A percentile compares a stretch with the other conserved stretches of the same genome.
These are phyloP conservation scores for Madurella mycetomatis DNA, from an alignment of 2,329 filamentous ascomycete species.

Conservation along the genomic window DNA sequence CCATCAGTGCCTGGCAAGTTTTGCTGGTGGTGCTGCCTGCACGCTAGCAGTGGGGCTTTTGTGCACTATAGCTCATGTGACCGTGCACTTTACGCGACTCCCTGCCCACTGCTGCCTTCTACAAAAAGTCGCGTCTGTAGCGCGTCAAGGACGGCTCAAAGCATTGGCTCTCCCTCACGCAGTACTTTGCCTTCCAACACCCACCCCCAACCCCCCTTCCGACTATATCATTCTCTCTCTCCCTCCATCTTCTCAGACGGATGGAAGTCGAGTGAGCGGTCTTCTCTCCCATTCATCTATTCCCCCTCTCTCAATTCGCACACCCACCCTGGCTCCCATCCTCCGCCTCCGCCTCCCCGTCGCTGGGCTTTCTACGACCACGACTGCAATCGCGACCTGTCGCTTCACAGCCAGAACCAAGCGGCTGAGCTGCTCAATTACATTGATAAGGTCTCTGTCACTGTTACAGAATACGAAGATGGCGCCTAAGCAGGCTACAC, in stretches of 20 bases:
- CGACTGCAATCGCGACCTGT: neutral
- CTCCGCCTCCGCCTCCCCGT: neutral
- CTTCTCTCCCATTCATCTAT: neutral
- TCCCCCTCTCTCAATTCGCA: neutral
- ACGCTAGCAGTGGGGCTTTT: neutral
- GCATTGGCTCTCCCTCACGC: neutral
- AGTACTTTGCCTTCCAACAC: neutral
- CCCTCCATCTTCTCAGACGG: neutral
- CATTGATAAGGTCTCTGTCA: too few species aligned
- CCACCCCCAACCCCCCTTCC: too few species aligned
- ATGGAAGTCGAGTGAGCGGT: neutral
- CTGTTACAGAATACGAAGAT: slow-evolving; percentile 27
- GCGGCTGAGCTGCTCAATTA: too few species aligned
- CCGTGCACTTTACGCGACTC: slow-evolving; percentile 20
- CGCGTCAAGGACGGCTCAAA: slow-evolving; percentile 17
- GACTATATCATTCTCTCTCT: neutral
- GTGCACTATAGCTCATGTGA: slow-evolving; percentile 13
- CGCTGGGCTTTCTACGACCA: neutral
- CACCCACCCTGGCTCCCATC: neutral
- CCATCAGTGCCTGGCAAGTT: neutral
- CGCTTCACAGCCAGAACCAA: neutral
- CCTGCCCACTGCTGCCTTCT: slow-evolving; percentile 15
- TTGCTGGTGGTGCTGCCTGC: neutral
- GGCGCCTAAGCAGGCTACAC: slow-evolving; percentile 69
- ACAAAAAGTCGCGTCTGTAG: slow-evolving; percentile 19